phyloP scores from a whole-genome alignment of 331 rosid genomes.

The Rhamnella rubrinervis region DNA sequence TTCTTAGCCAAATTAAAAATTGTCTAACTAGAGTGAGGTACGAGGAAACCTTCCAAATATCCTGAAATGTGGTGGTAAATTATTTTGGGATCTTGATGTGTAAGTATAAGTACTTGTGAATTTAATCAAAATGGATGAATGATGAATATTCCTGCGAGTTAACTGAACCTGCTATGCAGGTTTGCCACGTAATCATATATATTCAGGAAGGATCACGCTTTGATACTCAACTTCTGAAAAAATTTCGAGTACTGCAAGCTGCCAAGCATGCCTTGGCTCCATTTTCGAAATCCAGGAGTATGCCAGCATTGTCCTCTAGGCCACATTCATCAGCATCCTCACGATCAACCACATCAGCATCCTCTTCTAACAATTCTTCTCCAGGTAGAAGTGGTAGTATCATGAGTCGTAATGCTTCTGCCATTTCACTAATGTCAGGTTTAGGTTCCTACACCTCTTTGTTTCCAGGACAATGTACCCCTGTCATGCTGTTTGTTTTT shows the following conservation, averaged over 20 bases:
- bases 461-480: conserved; percentile 94
- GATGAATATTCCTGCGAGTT: conserved; percentile 25
- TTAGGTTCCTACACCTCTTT: conserved; percentile 84
- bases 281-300: conserved; percentile 50
- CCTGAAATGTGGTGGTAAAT: neutral
- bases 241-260: conserved; percentile 74
- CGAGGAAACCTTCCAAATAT: neutral
- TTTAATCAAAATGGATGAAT: conserved; percentile 10
- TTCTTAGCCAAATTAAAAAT: no score
- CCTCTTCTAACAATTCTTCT: conserved; percentile 52
- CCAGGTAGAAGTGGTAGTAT: conserved; percentile 66
- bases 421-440: conserved; percentile 80
- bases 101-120: conserved; percentile 5
- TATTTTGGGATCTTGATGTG: conserved; percentile 11
- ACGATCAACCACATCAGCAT: conserved; percentile 36
- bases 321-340: conserved; percentile 46
- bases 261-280: conserved; percentile 86
- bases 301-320: conserved; percentile 44
- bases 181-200: conserved; percentile 79
- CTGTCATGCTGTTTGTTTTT: conserved; percentile 78
- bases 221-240: conserved; percentile 61
- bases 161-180: conserved; percentile 64
- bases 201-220: conserved; percentile 79
- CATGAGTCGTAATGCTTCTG: conserved; percentile 60
- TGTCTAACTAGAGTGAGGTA: neutral